Percentiles rank a stretch among this genome's conserved stretches.
Evolutionary conservation across 441 rosid genomes (phyloP).

Genomic region (Viola pubescens): DNA sequence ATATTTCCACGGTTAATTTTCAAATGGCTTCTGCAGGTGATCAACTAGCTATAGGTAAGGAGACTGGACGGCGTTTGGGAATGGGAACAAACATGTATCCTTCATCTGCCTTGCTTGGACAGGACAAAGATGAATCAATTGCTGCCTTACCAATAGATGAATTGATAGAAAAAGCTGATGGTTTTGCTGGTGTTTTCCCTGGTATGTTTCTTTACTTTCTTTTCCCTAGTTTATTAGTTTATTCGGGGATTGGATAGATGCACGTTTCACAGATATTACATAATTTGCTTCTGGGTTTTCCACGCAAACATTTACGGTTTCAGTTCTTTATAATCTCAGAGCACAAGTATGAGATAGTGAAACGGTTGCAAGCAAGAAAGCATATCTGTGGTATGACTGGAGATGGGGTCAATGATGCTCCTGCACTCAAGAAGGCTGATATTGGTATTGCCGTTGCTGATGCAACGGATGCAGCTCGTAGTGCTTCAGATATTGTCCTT

Average conservation of each 20-base stretch:
- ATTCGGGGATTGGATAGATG: background rate
- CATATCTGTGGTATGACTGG: constrained; percentile 99
- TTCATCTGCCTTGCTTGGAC: constrained; percentile 85
- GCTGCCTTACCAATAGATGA: constrained; percentile 80
- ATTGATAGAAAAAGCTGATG: constrained; percentile 95
- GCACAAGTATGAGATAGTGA: constrained; percentile 94
- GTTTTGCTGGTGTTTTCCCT: constrained; percentile 99
- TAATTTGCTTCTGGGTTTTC: constrained; percentile 1
- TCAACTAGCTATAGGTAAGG: constrained; percentile 93
- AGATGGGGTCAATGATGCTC: constrained; percentile 98
- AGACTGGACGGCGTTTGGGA: constrained; percentile 94
- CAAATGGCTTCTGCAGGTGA: constrained; percentile 46
- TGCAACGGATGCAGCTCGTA: constrained; percentile 98
- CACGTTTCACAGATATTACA: background rate
- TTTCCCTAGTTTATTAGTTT: background rate
- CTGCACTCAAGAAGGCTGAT: constrained; percentile 98
- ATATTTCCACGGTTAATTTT: too few relatives aligned
- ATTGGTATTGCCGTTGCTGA: constrained; percentile 99
- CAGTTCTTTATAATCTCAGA: constrained; percentile 34
- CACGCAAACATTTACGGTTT: background rate
- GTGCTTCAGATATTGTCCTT: constrained; percentile 94
- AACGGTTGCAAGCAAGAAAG: constrained; percentile 88
- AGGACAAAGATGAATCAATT: constrained; percentile 78
- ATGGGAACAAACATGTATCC: constrained; percentile 99
- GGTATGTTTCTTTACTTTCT: constrained; percentile 36